Conservation (phyloP, 495 filamentous ascomycete species). For the Aspergillus homomorphus region DNA sequence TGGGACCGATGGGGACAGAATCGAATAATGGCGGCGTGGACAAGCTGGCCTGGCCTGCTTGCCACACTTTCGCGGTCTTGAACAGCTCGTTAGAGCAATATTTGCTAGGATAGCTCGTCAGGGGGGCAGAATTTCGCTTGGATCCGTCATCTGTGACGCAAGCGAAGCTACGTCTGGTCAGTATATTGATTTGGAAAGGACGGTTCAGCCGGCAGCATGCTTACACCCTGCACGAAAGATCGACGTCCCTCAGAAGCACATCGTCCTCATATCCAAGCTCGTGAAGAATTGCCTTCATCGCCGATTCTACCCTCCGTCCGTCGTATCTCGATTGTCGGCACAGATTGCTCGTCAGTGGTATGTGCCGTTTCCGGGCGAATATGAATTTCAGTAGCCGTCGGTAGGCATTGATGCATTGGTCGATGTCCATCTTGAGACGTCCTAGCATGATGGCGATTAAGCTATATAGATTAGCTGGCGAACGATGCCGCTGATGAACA, state of each 20-base stretch:
- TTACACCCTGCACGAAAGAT: conserved; percentile 38
- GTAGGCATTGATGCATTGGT: conserved; percentile 48
- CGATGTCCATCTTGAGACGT: conserved; percentile 44
- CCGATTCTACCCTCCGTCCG: conserved; percentile 34
- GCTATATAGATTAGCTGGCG: conserved; percentile 16
- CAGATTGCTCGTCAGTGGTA: conserved; percentile 27
- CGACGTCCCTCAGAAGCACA: conserved; percentile 37
- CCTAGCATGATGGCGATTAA: conserved; percentile 42
- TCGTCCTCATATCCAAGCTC: conserved; percentile 34
- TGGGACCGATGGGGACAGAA: conserved; percentile 37
- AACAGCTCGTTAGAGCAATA: conserved; percentile 36
- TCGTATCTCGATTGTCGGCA: conserved; percentile 39
- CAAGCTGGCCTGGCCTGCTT: conserved; percentile 45
- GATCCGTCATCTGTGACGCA: conserved; percentile 42
- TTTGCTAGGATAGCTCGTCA: conserved; percentile 43
- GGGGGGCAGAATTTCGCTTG: conserved; percentile 36
- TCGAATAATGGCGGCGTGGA: conserved; percentile 48
- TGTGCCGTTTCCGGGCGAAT: conserved; percentile 36
- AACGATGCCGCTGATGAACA: not conserved
- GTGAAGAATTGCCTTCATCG: conserved; percentile 39
- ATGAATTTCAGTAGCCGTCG: conserved; percentile 30
- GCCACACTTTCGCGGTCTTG: conserved; percentile 43
- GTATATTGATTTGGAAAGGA: conserved; percentile 3
- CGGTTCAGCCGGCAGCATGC: not conserved
- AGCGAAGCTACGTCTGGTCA: conserved; percentile 39